Conservation (phyloP, 371 early-diverging fungal genomes). For the Chytridium lagenaria region DNA sequence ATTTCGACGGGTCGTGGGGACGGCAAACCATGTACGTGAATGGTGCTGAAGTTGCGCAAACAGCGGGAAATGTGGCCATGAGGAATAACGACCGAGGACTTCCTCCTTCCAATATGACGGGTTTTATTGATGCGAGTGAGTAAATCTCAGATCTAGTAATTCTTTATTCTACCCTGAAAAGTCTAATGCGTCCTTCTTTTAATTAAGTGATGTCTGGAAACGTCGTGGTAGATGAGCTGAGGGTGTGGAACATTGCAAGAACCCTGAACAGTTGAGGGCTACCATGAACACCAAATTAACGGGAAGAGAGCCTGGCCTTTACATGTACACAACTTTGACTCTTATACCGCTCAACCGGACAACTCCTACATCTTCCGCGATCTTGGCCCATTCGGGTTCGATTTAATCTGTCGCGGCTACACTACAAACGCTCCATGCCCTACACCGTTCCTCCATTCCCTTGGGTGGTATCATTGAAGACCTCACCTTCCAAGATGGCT, state of each 20-base stretch:
- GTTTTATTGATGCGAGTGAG: background rate
- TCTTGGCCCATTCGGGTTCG: constrained; percentile 1
- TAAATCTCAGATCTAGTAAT: background rate
- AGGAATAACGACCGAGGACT: background rate
- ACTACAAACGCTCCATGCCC: background rate
- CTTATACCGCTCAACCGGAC: constrained; percentile 14
- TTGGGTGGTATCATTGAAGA: constrained; percentile 15
- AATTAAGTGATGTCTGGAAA: constrained; percentile 11
- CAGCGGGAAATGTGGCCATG: constrained; percentile 8
- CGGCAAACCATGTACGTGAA: background rate
- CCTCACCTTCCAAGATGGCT: constrained; percentile 9
- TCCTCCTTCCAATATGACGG: background rate
- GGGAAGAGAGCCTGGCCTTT: constrained; percentile 14
- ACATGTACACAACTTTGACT: constrained; percentile 27
- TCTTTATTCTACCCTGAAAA: too few species aligned
- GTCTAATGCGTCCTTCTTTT: too few species aligned
- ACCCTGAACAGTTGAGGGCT: background rate
- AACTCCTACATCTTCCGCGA: constrained; percentile 16
- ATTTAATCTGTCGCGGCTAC: constrained; percentile 17
- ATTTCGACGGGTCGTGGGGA: constrained; percentile 4
- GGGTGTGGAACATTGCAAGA: constrained; percentile 16
- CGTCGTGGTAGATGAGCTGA: constrained; percentile 13
- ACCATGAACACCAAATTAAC: constrained; percentile 4
- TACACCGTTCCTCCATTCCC: background rate
- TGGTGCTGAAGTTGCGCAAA: background rate